phyloP scores from a whole-genome alignment of 495 filamentous ascomycete species.

The Parmelia sp. region DNA sequence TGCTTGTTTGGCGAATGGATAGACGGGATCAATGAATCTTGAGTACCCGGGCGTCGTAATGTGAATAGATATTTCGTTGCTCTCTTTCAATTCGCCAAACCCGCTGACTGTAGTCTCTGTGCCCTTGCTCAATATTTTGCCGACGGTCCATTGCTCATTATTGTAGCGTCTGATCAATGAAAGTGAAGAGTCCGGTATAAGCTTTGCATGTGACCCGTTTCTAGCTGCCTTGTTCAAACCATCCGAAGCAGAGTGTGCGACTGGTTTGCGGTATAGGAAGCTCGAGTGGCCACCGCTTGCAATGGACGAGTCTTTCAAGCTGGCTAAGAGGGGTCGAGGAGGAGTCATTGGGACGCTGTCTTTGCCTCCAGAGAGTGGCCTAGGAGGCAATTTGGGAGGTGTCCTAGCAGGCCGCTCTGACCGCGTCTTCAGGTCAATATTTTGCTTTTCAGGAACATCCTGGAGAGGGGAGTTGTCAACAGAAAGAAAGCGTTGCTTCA shows the following conservation, averaged over 20 bases:
- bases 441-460: constrained; percentile 12
- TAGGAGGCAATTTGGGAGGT: constrained; percentile 33
- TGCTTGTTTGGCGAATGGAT: neutral
- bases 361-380: constrained; percentile 3
- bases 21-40: constrained; percentile 38
- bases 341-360: constrained; percentile 26
- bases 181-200: constrained; percentile 45
- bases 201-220: neutral
- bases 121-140: constrained; percentile 51
- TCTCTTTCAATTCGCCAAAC: constrained; percentile 4
- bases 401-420: constrained; percentile 21
- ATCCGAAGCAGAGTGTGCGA: neutral
- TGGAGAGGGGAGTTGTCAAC: constrained; percentile 6
- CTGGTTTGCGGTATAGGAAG: neutral
- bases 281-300: neutral
- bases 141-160: constrained; percentile 84
- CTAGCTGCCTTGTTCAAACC: neutral
- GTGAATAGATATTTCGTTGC: constrained; percentile 50
- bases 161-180: constrained; percentile 88
- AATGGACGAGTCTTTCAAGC: neutral
- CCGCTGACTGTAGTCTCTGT: constrained; percentile 39
- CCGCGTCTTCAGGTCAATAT: constrained; percentile 18
- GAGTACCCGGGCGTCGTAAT: constrained; percentile 57
- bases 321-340: neutral
- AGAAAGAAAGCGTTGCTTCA: constrained; percentile 16